Evolutionary conservation across 345 rosid genomes (phyloP).

Genomic region (Aurinia saxatilis): DNA sequence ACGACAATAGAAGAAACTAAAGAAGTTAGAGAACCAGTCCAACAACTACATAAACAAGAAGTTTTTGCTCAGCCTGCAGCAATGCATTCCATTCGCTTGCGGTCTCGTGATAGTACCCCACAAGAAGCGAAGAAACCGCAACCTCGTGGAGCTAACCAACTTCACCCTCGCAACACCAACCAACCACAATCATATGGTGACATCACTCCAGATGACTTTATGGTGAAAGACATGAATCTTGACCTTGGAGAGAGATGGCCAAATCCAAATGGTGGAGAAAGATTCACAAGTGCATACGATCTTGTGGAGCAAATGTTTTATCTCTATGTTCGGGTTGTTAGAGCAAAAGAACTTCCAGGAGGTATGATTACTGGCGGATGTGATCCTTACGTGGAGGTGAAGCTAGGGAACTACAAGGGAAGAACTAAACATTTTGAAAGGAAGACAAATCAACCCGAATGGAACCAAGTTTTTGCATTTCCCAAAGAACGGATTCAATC

Average conservation of each 20-base stretch:
- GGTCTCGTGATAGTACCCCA: slow-evolving; percentile 21
- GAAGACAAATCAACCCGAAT: slow-evolving; percentile 71
- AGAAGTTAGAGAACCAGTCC: slow-evolving; percentile 15
- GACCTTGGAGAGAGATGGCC: slow-evolving; percentile 73
- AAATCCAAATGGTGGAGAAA: slow-evolving; percentile 44
- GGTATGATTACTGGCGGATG: slow-evolving; percentile 58
- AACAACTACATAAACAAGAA: slow-evolving; percentile 30
- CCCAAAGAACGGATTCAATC: slow-evolving; percentile 82
- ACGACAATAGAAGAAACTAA: not conserved
- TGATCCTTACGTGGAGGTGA: slow-evolving; percentile 86
- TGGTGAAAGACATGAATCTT: slow-evolving; percentile 61
- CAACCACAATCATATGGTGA: slow-evolving; percentile 13
- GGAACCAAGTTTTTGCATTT: slow-evolving; percentile 92
- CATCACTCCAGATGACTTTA: slow-evolving; percentile 40
- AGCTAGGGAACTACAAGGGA: slow-evolving; percentile 91
- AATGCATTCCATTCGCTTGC: slow-evolving; percentile 28
- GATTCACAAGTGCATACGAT: slow-evolving; percentile 56
- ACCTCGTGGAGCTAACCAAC: slow-evolving; percentile 19
- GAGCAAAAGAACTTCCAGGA: slow-evolving; percentile 71
- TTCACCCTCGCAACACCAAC: slow-evolving; percentile 16
- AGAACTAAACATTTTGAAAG: slow-evolving; percentile 66
- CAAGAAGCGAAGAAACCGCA: slow-evolving; percentile 1
- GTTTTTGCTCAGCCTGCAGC: slow-evolving; percentile 29
- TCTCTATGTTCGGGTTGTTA: slow-evolving; percentile 65
- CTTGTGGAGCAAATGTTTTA: slow-evolving; percentile 83